Conservation (phyloP, 768 basidiomycete genomes). For the Hericium alpestre region DNA sequence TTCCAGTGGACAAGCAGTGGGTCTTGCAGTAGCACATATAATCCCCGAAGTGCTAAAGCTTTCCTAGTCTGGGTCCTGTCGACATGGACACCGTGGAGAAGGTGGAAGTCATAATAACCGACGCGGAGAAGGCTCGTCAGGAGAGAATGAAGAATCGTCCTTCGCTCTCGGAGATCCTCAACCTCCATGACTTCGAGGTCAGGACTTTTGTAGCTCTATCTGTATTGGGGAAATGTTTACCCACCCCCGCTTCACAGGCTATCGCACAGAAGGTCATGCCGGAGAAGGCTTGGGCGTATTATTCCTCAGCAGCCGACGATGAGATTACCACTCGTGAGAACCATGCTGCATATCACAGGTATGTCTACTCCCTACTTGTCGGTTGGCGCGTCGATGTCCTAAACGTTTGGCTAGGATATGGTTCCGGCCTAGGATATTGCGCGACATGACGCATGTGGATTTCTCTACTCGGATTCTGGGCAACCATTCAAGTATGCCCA, state of each 20-base stretch:
- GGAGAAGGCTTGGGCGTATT: constrained; percentile 90
- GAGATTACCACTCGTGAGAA: constrained; percentile 85
- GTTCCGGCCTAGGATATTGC: constrained; percentile 31
- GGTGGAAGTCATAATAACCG: constrained; percentile 49
- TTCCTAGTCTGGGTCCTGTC: constrained; percentile 48
- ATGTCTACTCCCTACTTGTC: not conserved
- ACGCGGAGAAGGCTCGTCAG: constrained; percentile 59
- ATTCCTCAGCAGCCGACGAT: constrained; percentile 92
- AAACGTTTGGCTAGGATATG: constrained; percentile 11
- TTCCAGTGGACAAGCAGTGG: constrained; percentile 68
- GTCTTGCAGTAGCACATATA: not conserved
- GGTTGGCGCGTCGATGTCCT: not conserved
- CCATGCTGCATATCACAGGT: constrained; percentile 84
- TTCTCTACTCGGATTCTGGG: constrained; percentile 78
- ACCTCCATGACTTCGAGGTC: constrained; percentile 90
- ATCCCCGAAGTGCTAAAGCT: not conserved
- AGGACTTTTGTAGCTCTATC: constrained; percentile 3
- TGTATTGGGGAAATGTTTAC: not conserved
- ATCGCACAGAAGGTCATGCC: constrained; percentile 73
- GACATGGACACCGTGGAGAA: constrained; percentile 57
- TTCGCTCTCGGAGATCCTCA: constrained; percentile 66
- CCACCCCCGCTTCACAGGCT: constrained; percentile 32
- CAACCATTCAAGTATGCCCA: constrained; percentile 58
- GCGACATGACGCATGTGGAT: constrained; percentile 78
- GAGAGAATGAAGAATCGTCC: constrained; percentile 53